Evolutionary conservation across 768 basidiomycete genomes (phyloP).

Genomic region (Cystobasidium onofrii): DNA sequence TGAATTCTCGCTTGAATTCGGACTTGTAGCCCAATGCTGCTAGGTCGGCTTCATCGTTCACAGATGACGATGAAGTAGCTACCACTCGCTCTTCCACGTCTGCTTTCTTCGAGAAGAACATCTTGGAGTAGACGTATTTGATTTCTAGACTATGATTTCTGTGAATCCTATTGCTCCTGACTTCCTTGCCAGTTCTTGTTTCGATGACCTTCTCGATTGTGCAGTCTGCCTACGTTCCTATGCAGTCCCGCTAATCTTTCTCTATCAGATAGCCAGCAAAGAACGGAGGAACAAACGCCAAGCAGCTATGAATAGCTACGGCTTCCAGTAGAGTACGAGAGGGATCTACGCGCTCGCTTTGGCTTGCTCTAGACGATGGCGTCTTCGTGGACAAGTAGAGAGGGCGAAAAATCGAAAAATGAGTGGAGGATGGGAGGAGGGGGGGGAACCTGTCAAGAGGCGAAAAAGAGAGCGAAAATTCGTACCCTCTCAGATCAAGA

Average conservation of each 20-base stretch:
- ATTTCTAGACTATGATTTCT: too few species aligned
- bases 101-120: slow-evolving; percentile 6
- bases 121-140: too few species aligned
- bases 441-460: neutral
- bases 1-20: slow-evolving; percentile 71
- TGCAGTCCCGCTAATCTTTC: neutral
- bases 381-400: neutral
- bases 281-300: neutral
- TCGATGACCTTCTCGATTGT: neutral
- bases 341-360: neutral
- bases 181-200: neutral
- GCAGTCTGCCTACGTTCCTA: neutral
- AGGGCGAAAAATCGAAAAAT: neutral
- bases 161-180: too few species aligned
- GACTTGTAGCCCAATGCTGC: slow-evolving; percentile 40
- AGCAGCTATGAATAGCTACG: neutral
- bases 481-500: too few species aligned
- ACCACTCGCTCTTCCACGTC: neutral
- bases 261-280: neutral
- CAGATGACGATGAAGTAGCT: neutral
- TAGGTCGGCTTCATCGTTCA: slow-evolving; percentile 23
- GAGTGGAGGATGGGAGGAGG: neutral
- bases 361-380: too few species aligned
- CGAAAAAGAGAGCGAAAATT: too few species aligned
- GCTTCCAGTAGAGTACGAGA: neutral